phyloP scores from a whole-genome alignment of 352 stramenopile species.

The Phytophthora megakarya region DNA sequence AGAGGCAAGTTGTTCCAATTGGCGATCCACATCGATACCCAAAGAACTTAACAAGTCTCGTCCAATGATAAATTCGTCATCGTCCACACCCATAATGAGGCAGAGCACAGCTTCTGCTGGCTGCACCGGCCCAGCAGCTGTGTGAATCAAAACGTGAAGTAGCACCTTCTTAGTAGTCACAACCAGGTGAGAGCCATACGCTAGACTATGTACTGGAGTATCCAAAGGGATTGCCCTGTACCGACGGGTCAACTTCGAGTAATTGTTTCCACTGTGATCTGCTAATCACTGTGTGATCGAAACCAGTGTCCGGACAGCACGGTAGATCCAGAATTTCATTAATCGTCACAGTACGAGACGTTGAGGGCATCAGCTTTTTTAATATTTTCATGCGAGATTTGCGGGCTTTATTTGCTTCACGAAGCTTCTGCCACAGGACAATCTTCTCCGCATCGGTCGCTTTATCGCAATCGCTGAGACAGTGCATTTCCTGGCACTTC shows the following conservation, averaged over 20 bases:
- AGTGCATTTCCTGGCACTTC: conserved; percentile 13
- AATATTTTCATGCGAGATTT: too few relatives aligned
- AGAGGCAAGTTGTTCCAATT: conserved; percentile 16
- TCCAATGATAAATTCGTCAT: conserved; percentile 24
- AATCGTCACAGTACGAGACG: too few relatives aligned
- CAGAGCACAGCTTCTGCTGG: background rate
- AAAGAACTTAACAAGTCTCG: conserved; percentile 13
- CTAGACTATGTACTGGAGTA: too few relatives aligned
- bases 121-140: too few relatives aligned
- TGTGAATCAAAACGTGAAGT: too few relatives aligned
- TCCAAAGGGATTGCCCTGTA: background rate
- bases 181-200: too few relatives aligned
- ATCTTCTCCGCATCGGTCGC: conserved; percentile 6
- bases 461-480: background rate
- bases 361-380: too few relatives aligned
- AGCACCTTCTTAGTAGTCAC: background rate
- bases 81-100: background rate
- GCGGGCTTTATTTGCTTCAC: background rate
- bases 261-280: too few relatives aligned
- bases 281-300: too few relatives aligned
- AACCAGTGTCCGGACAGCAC: too few relatives aligned
- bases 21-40: conserved; percentile 19
- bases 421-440: background rate
- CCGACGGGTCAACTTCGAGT: too few relatives aligned
- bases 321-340: too few relatives aligned